Percentiles rank a stretch among this genome's conserved stretches.
Evolutionary conservation across 495 filamentous ascomycete species (phyloP).

Genomic region (Parathielavia appendiculata): DNA sequence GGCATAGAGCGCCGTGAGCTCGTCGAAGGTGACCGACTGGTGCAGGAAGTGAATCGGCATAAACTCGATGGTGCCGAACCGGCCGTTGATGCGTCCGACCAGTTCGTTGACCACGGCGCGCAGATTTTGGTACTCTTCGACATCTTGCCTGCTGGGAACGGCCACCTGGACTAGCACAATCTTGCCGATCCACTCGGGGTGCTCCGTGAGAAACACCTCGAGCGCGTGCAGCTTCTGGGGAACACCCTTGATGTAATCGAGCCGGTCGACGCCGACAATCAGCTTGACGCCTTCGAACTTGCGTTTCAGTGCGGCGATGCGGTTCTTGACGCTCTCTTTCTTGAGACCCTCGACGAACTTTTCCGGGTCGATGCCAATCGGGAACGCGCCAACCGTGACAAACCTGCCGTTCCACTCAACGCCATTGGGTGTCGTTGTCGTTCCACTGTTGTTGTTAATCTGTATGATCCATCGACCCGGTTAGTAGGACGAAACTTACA

Average conservation of each 20-base stretch:
- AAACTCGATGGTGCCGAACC: conserved; percentile 87
- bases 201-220: conserved; percentile 83
- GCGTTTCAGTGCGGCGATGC: conserved; percentile 69
- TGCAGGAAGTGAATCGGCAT: conserved; percentile 94
- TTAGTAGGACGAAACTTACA: conserved; percentile 47
- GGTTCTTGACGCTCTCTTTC: conserved; percentile 70
- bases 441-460: conserved; percentile 46
- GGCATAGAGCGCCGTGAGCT: conserved; percentile 88
- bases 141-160: conserved; percentile 84
- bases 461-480: neutral
- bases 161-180: conserved; percentile 91
- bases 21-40: conserved; percentile 80
- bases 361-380: conserved; percentile 92
- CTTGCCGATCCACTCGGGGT: conserved; percentile 88
- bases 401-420: conserved; percentile 71
- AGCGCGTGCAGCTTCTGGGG: conserved; percentile 89
- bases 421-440: conserved; percentile 76
- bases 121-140: conserved; percentile 93
- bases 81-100: conserved; percentile 87
- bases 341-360: conserved; percentile 86
- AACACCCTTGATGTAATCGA: conserved; percentile 97
- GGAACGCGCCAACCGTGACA: conserved; percentile 75
- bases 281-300: conserved; percentile 84
- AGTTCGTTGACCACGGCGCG: conserved; percentile 84
- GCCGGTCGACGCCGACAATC: conserved; percentile 86